Base-by-base conservation (phyloP, 768 basidiomycete species). In the Brasilioporus rufonigricans region DNA sequence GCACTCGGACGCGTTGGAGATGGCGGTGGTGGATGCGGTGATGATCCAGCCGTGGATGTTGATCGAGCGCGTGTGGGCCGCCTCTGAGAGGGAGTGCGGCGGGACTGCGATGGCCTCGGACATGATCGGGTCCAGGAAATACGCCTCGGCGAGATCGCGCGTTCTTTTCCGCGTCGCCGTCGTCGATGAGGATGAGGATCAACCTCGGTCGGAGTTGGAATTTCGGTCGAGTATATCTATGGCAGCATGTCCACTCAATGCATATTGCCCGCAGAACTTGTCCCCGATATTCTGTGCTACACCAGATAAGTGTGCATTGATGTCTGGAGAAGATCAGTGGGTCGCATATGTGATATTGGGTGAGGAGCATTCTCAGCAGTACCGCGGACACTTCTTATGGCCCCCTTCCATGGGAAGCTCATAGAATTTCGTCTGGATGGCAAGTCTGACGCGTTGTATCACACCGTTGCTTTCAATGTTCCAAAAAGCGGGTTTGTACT, bases 1-100 rank as follows among this genome's bases (percentile, higher is more conserved):
- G 57, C 83, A 84, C 61, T 93, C 85, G 43, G 74, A 68, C 1
- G 92, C 87, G 65, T 86, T 87, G 23, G 91, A 89, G 65, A 94
- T 95, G 10, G 91, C 82, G 59, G 84, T 81, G 23, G 89, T 91
- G 11, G 80, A 78, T 0, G 87, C 80, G 4, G 84, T 82, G 62
- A 95, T 83, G 24, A 63, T 61, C 91, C 91, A 94, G 64, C 75
- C 80, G 31, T 76, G 68, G 43, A 91, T 75, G 27, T 84, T 75
- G 57, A 93, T 91, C 9, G 83, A 73, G 18, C 88, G 84, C 4
- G 84, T 80, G 57, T 85, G 84, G 14, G 85, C 81, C 5, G 83
- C 82, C 66, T 91, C 89, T n/a, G 72, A 72, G 35, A 91, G 77
- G 26, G 79, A 77, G 72, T 91, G 87, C 39, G 76, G 60, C 1